Evolutionary conservation across 2,329 filamentous ascomycete species (phyloP), one percentile per base, ranked within the genome.

Genomic region (Macrophomina pseudophaseolina): DNA sequence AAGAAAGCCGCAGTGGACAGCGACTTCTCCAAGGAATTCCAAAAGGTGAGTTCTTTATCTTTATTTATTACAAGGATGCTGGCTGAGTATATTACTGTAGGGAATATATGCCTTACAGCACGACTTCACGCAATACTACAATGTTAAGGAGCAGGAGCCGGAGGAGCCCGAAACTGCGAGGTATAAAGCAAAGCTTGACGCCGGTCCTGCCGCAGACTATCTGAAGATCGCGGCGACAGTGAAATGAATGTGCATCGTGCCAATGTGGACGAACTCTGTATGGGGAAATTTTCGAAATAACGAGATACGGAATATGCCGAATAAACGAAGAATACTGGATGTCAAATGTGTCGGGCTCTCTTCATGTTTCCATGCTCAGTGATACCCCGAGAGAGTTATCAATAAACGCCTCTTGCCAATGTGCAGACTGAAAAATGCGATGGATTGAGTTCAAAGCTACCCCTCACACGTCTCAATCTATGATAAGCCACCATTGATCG

Each of bases 1-100:
- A 69, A 74, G 38, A 71, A 74, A 46, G 74, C 76, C 0, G 74
- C 76, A 64, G 74, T 62, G 8, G 75, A 80, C 69, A 35, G 64
- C 1, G 68, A 71, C 42, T 69, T 75, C 42, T 68, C 69, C 18
- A 67, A 71, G 66, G 71, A 74, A 60, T 60, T 78, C 42, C 71
- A 74, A 66, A 60, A 71, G 68, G 74, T 74, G 14, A 2, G 23
- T 23, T 23, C 23, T 23, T 23, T 40, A 40, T 14, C 42, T 69
- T 74, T 70, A 33, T 16, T 2, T 4, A 1, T 18, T 1, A 9
- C 4, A n/a, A 5, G 18, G 9, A 14, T n/a, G 4, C 51, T 14
- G 7, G 14, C 1, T 30, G 5, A 5, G 32, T 7, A n/a, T 9
- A 12, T 54, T 8, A 33, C 16, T 58, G 9, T 12, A 58, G 53